Percentiles rank a stretch among this genome's conserved stretches.
These are phyloP conservation scores for Nicotiana paniculata DNA, from an alignment of 257 asterid genomes.

Conservation along the genomic window DNA sequence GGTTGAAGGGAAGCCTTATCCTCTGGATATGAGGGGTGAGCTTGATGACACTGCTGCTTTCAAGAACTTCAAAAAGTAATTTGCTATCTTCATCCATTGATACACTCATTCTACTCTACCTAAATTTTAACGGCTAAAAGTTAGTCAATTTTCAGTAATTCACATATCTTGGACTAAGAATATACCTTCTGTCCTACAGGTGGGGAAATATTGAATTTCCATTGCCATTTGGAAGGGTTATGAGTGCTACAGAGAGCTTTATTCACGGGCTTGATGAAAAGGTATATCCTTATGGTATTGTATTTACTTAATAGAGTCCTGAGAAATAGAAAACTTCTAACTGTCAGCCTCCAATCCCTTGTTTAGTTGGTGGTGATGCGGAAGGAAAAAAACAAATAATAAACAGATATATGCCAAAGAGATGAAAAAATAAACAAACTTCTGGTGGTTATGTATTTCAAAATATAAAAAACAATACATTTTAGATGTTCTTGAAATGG, in stretches of 20 bases:
- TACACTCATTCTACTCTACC: slow-evolving; percentile 1
- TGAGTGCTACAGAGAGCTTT: slow-evolving; percentile 81
- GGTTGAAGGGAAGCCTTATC: slow-evolving; percentile 89
- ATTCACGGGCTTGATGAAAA: slow-evolving; percentile 89
- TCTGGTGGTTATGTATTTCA: not conserved
- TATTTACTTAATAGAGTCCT: not conserved
- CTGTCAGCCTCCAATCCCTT: not conserved
- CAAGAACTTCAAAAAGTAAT: slow-evolving; percentile 91
- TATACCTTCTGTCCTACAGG: slow-evolving; percentile 25
- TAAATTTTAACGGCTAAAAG: not conserved
- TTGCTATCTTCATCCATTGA: not conserved
- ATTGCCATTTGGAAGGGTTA: slow-evolving; percentile 89
- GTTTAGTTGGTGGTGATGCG: not conserved
- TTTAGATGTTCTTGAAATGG: not conserved
- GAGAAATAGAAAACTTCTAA: not conserved
- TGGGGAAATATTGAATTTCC: slow-evolving; percentile 93
- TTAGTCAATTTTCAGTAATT: not conserved
- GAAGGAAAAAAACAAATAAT: not conserved
- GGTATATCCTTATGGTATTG: slow-evolving; percentile 30
- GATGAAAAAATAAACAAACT: not conserved
- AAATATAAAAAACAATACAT: not conserved
- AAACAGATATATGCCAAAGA: not conserved
- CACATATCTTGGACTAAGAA: not conserved
- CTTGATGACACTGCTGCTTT: slow-evolving; percentile 96
- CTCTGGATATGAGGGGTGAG: slow-evolving; percentile 97